A percentile compares a stretch with the other conserved stretches of the same genome.
phyloP scores from a whole-genome alignment of 2,329 filamentous ascomycete species.

The Penicillium sp. region DNA sequence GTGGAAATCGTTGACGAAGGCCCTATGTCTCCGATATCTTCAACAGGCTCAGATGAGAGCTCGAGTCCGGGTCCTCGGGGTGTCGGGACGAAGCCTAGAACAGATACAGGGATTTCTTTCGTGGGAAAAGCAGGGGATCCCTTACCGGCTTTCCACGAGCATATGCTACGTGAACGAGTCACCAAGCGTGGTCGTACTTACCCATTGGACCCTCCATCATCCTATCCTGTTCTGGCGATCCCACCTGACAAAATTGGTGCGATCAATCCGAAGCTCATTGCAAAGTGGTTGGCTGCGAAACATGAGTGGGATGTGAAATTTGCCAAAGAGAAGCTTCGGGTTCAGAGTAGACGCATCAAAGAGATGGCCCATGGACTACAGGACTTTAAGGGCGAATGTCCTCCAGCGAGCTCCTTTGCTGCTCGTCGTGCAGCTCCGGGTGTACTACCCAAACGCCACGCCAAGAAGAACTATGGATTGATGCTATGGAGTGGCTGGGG shows the following conservation, averaged over 20 bases:
- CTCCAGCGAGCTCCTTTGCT: slow-evolving; percentile 82
- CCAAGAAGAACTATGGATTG: slow-evolving; percentile 71
- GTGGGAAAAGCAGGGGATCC: slow-evolving; percentile 87
- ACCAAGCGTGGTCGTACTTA: slow-evolving; percentile 76
- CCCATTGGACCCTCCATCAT: slow-evolving; percentile 65
- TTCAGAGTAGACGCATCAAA: slow-evolving; percentile 74
- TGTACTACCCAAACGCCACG: slow-evolving; percentile 30
- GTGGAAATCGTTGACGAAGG: slow-evolving; percentile 85
- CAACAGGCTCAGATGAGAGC: slow-evolving; percentile 40
- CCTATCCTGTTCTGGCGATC: slow-evolving; percentile 70
- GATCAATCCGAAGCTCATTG: slow-evolving; percentile 77
- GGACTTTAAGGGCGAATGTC: slow-evolving; percentile 73
- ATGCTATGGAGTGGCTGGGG: slow-evolving; percentile 87
- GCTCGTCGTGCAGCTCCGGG: slow-evolving; percentile 60
- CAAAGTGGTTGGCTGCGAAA: slow-evolving; percentile 81
- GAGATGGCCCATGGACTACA: slow-evolving; percentile 75
- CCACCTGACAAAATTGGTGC: slow-evolving; percentile 70
- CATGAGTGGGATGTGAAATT: slow-evolving; percentile 75
- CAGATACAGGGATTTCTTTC: slow-evolving; percentile 36
- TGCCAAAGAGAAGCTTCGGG: slow-evolving; percentile 67
- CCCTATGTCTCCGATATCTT: slow-evolving; percentile 74
- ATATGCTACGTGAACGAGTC: slow-evolving; percentile 92
- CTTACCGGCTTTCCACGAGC: slow-evolving; percentile 74
- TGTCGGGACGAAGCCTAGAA: slow-evolving; percentile 13
- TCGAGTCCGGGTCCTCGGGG: slow-evolving; percentile 6